Base-by-base conservation (phyloP, 2,329 filamentous ascomycete genomes). In the Fusarium stilboides region DNA sequence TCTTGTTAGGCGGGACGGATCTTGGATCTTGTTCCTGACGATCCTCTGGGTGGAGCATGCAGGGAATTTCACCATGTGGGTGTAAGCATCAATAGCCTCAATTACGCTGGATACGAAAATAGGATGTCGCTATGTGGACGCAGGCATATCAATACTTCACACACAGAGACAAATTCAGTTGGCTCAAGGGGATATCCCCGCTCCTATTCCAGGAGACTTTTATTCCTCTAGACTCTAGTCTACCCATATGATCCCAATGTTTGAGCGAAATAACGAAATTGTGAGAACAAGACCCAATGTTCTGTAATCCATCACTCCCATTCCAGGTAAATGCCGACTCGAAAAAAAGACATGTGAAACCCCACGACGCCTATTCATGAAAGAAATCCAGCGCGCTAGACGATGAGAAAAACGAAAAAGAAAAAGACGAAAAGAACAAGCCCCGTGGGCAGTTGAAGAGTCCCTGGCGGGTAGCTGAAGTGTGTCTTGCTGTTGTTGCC, bases 361-460 rank as follows among this genome's bases (percentile, higher is more conserved):
- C 70, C 75, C 75, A 43, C 50, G 67, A 77, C 75, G 74, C 75
- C 75, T 61, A 26, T 70, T 75, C 74, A 73, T 76, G 60, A 49
- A 71, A 69, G 67, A 65, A 55, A 52, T 43, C 64, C 66, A 57
- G 49, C 69, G 65, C 67, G 69, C 69, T 68, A 72, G 57, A 62
- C 24, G 54, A 71, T 62, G 52, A 31, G 10, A 31, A 13, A 31
- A 28, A 9, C 63, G 64, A 59, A 50, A 57, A 44, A 57, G 28
- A 65, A 51, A 66, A 65, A 58, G 50, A 55, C 42, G 55, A 66
- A 65, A 60, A 50, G 57, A 44, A 57, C 28, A 65, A 51, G 46
- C 54, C 65, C 44, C 14, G 33, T 54, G 44, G 42, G 51, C 57
- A 51, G 37, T 65, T 34, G 49, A 66, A 60, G 39, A 59, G 50